Evolutionary conservation across 495 filamentous ascomycete species (phyloP).

Genomic region (Penicillium canescens): DNA sequence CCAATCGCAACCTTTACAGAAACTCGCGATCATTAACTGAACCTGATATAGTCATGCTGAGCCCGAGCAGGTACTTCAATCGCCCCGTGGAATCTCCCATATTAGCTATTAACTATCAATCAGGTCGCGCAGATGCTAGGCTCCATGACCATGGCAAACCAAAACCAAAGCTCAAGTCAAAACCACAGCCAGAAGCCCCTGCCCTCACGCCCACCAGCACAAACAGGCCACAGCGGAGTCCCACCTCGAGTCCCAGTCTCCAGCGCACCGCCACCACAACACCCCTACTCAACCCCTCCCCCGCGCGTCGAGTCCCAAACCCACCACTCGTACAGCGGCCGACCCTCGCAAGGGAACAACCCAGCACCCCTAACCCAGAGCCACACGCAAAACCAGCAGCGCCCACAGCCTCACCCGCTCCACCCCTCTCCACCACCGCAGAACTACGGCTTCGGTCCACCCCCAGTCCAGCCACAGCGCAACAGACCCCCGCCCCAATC

Average conservation of each 20-base stretch:
- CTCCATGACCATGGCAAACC: conserved; percentile 32
- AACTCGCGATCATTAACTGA: conserved; percentile 12
- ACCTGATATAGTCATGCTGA: conserved; percentile 76
- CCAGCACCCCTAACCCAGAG: conserved; percentile 16
- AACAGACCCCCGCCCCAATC: conserved; percentile 59
- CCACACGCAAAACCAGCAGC: conserved; percentile 33
- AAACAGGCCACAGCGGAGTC: conserved; percentile 21
- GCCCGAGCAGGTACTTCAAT: conserved; percentile 74
- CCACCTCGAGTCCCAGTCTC: conserved; percentile 34
- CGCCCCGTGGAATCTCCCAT: conserved; percentile 2
- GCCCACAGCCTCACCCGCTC: conserved; percentile 33
- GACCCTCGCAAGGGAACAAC: conserved; percentile 22
- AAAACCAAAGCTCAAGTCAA: conserved; percentile 3
- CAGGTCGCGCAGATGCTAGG: conserved; percentile 59
- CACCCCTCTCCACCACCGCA: conserved; percentile 58
- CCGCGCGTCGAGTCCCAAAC: conserved; percentile 33
- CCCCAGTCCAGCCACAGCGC: conserved; percentile 45
- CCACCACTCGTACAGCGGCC: conserved; percentile 31
- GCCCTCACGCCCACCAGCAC: conserved; percentile 29
- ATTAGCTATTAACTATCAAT: not conserved
- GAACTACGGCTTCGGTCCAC: conserved; percentile 61
- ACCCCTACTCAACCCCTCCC: conserved; percentile 22
- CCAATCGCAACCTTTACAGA: not conserved
- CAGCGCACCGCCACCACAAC: conserved; percentile 28
- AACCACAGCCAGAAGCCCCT: conserved; percentile 23